Evolutionary conservation across 2,329 filamentous ascomycete genomes (phyloP).

Genomic region (Coniochaeta sp.): DNA sequence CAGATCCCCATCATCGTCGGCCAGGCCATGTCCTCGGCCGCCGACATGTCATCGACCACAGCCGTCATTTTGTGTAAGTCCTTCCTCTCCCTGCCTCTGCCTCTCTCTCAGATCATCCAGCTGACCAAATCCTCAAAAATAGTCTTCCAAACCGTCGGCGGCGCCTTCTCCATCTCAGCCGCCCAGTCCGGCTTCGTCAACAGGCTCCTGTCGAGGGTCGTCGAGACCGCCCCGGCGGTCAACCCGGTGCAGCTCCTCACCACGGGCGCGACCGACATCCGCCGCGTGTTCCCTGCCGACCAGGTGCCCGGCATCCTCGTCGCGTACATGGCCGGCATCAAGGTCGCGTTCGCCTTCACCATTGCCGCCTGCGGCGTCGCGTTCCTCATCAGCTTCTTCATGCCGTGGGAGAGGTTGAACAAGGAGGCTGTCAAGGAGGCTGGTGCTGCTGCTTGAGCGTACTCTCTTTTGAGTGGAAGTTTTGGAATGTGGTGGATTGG

Average conservation of each 20-base stretch:
- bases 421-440: constrained; percentile 1
- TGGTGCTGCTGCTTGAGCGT: background rate
- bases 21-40: constrained; percentile 19
- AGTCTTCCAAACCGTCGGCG: constrained; percentile 35
- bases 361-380: constrained; percentile 29
- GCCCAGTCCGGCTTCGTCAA: constrained; percentile 31
- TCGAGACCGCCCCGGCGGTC: constrained; percentile 20
- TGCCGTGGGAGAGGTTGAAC: constrained; percentile 18
- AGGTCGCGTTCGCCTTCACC: constrained; percentile 47
- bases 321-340: constrained; percentile 54
- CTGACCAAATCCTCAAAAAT: background rate
- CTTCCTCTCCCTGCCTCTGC: background rate
- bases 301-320: constrained; percentile 41
- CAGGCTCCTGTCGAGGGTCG: constrained; percentile 17
- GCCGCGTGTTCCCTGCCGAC: constrained; percentile 33
- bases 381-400: constrained; percentile 18
- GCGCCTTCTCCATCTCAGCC: constrained; percentile 34
- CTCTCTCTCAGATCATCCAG: background rate
- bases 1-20: constrained; percentile 38
- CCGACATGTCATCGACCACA: constrained; percentile 19
- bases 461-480: background rate
- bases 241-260: constrained; percentile 21
- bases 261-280: constrained; percentile 43
- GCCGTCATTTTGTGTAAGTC: constrained; percentile 20
- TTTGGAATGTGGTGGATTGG: background rate